Evolutionary conservation across 2,329 filamentous ascomycete genomes (phyloP).

Genomic region (Alternaria gansuensis): DNA sequence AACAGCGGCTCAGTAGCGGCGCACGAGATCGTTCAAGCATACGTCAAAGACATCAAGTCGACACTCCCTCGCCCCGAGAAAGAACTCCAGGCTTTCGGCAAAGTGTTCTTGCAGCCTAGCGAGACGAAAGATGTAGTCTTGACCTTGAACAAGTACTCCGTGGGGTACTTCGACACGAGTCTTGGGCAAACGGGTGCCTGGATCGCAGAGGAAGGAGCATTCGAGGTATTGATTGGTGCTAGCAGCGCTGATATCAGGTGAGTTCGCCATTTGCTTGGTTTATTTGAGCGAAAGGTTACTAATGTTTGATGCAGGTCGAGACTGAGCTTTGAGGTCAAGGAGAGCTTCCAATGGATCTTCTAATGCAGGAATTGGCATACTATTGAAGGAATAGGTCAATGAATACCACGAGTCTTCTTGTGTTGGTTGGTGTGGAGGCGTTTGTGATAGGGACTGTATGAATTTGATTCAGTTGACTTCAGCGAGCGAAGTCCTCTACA

Average conservation of each 20-base stretch:
- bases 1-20: constrained; percentile 68
- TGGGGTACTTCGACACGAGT: constrained; percentile 70
- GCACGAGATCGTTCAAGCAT: constrained; percentile 72
- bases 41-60: constrained; percentile 70
- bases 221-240: constrained; percentile 68
- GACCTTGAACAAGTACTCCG: constrained; percentile 57
- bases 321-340: constrained; percentile 66
- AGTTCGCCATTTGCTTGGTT: constrained; percentile 34
- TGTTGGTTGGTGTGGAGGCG: constrained; percentile 10
- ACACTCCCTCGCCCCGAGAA: constrained; percentile 72
- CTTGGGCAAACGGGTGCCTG: constrained; percentile 60
- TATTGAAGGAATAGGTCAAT: background rate
- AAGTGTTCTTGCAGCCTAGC: constrained; percentile 50
- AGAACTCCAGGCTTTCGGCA: constrained; percentile 73
- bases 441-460: constrained; percentile 1
- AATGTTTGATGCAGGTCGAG: constrained; percentile 53
- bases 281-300: constrained; percentile 11
- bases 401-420: constrained; percentile 17
- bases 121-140: constrained; percentile 49
- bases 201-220: constrained; percentile 72
- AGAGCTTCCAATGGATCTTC: constrained; percentile 73
- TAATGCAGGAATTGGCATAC: constrained; percentile 37
- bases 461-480: background rate
- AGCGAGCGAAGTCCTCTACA: background rate
- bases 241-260: constrained; percentile 71